Percentiles rank a stretch among this genome's conserved stretches.
These are phyloP conservation scores for Ustilago hordei DNA, from an alignment of 1,284 basidiomycete species.

Conservation along the genomic window DNA sequence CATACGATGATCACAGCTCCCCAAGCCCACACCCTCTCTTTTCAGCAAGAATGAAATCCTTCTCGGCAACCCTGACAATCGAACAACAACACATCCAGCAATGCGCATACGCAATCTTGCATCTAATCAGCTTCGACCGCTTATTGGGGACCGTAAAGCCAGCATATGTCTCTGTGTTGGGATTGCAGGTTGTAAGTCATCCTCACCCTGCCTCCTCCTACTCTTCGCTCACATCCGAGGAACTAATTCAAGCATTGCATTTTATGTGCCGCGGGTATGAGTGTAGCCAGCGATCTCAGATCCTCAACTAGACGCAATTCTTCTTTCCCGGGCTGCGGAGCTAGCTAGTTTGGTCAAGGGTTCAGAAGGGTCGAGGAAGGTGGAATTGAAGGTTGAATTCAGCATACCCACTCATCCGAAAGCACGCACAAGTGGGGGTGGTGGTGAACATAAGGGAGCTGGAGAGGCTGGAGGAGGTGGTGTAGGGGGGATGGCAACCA, in stretches of 20 bases:
- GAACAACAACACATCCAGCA: slow-evolving; percentile 15
- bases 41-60: slow-evolving; percentile 8
- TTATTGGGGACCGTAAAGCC: slow-evolving; percentile 38
- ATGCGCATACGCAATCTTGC: slow-evolving; percentile 22
- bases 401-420: slow-evolving; percentile 10
- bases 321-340: slow-evolving; percentile 9
- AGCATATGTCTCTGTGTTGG: slow-evolving; percentile 18
- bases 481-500: not conserved
- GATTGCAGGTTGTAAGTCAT: slow-evolving; percentile 26
- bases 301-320: slow-evolving; percentile 14
- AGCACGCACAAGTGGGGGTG: too few relatives aligned
- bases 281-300: slow-evolving; percentile 32
- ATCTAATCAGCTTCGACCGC: slow-evolving; percentile 44
- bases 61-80: slow-evolving; percentile 10
- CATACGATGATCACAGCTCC: not conserved
- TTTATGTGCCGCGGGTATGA: not conserved
- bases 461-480: not conserved
- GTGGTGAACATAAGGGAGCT: not conserved
- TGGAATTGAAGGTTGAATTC: slow-evolving; percentile 4
- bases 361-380: not conserved
- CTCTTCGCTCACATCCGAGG: not conserved
- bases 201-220: not conserved
- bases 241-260: not conserved
- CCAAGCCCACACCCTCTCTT: not conserved
- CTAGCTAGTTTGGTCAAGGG: not conserved